Conservation (phyloP, 163 green algal species). For the Scenedesmus sp. region DNA sequence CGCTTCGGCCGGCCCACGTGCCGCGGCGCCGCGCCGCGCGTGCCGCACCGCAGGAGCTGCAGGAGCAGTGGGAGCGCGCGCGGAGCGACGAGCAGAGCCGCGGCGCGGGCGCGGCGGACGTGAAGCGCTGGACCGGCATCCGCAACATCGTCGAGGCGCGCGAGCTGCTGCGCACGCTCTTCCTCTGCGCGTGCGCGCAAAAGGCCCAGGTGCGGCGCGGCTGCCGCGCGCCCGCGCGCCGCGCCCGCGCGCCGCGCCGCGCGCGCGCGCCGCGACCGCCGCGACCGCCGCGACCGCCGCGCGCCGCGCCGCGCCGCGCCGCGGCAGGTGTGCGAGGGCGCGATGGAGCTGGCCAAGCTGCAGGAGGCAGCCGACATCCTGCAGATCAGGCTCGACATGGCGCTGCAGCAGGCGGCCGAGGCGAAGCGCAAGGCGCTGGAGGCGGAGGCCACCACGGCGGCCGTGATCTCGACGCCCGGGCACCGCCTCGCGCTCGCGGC, state of each 20-base stretch:
- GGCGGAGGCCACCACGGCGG: slow-evolving; percentile 47
- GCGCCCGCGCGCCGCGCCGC: background rate
- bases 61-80: slow-evolving; percentile 61
- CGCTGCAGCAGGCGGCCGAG: slow-evolving; percentile 62
- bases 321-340: slow-evolving; percentile 58
- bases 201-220: slow-evolving; percentile 60
- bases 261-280: no score
- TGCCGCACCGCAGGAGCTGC: slow-evolving; percentile 49
- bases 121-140: slow-evolving; percentile 77
- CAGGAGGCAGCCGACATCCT: slow-evolving; percentile 79
- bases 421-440: slow-evolving; percentile 58
- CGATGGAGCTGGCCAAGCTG: slow-evolving; percentile 61
- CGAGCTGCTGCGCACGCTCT: slow-evolving; percentile 79
- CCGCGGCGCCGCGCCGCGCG: no score
- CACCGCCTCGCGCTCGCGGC: background rate
- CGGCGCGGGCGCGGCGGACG: slow-evolving; percentile 72
- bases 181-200: slow-evolving; percentile 70
- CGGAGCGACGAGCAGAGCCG: slow-evolving; percentile 72
- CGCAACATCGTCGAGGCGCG: slow-evolving; percentile 72
- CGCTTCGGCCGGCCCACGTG: no score
- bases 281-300: no score
- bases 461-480: slow-evolving; percentile 46
- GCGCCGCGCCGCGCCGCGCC: no score
- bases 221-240: background rate
- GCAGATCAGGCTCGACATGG: slow-evolving; percentile 71